Evolutionary conservation across 1,139 yeast genomes (phyloP), one percentile per base, ranked within the genome.

Genomic region (Sugiyamaella sp.): DNA sequence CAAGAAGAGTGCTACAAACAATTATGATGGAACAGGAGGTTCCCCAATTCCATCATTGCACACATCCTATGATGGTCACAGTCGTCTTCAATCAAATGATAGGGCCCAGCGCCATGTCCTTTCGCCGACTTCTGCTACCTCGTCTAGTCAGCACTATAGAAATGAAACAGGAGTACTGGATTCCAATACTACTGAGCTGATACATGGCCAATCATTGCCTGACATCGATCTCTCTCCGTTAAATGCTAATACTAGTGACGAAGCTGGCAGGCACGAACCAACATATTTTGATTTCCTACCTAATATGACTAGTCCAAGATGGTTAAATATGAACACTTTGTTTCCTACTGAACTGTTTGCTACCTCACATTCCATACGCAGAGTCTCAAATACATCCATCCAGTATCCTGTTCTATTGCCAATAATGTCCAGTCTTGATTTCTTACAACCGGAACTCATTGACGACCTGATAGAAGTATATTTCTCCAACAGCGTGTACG

Each of bases 401-500:
- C 52, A 48, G 16, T 57, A 57, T 46, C 60, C 60, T 10, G 60
- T 56, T 17, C 51, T 57, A 14, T 29, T 51, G 16, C 53, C 60
- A 1, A 52, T 57, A 2, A 41, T 53, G 6, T 27, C 47, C 19
- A 46, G 43, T 17, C 49, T 57, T 44, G 27, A 49, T 8, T 57
- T 57, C 32, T 46, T 53, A 8, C 52, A 56, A 19, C 56, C 60
- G 3, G 55, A 57, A 38, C 49, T 57, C 16, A 48, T 54, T 8
- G 48, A 51, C n/a, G 60, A 57, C 46, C 52, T 57, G 20, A 51
- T 61, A 42, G 63, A 60, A 39, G 60, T 61, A 10, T 61, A 59
- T 45, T 61, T 61, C 35, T 60, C 63, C 14, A 58, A 61, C 49
- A 57, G 58, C 9, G 60, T 58, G 2, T 61, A 60, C 44, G 59